Base-by-base conservation (phyloP, 352 stramenopile genomes). In the Globisporangium okanoganense region DNA sequence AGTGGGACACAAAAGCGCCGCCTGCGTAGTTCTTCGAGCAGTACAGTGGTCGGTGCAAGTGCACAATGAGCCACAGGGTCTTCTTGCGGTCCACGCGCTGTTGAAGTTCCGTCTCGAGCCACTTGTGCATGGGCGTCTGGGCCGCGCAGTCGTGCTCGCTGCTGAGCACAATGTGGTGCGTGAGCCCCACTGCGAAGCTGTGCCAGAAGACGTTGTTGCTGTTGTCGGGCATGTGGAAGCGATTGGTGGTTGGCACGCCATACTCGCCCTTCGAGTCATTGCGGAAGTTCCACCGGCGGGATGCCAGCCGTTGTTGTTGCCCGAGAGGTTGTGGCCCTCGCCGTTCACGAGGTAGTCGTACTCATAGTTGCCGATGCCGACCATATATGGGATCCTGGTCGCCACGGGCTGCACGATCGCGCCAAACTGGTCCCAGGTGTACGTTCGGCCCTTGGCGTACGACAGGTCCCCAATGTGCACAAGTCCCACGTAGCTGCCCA, bases 381-480 rank as follows among this genome's bases (percentile, higher is more conserved):
- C 70, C 74, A 87, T 78, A 78, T 88, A 61, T 79, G 90, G 84
- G 2, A 96, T 65, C n/a, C 61, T 62, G 9, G 75, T 72, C 3
- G 87, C 73, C 66, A 93, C 80, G 2, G 80, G 72, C 70, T 92
- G 58, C 52, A 95, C 80, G 54, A 95, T 76, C n/a, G 79, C 56
- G 25, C 84, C 71, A 58, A 83, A 88, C 62, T 90, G 77, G 43
- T 96, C 87, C 89, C 89, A 97, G 31, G 88, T 50, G 33, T 69
- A 86, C 18, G 85, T 88, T 3, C 70, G 56, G 0, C 75, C 73
- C 27, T 69, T 72, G 27, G 87, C 82, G 65, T 96, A 96, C 49
- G 73, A 82, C 20, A 91, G 56, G 56, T 94, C 87, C 18, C 87
- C 87, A 22, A 95, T 70, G 60, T 94, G 84, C 65, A 95, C 69